Conservation (phyloP, 805 yeast genomes). For the Metschnikowia kofuensis region DNA sequence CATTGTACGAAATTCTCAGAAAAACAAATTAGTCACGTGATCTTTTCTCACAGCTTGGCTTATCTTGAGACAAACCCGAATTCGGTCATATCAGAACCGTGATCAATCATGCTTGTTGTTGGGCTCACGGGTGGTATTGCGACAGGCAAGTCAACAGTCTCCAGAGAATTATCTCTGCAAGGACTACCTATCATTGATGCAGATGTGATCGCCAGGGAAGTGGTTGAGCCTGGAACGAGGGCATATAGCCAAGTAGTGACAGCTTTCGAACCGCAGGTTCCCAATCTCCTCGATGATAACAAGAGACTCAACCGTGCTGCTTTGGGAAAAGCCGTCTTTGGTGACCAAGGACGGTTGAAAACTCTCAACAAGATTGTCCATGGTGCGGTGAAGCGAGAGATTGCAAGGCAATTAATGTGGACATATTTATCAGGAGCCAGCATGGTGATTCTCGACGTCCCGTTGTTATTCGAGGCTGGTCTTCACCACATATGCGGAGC, state of each 20-base stretch:
- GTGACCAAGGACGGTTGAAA: slow-evolving; percentile 54
- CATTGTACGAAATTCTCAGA: too few relatives aligned
- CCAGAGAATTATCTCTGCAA: slow-evolving; percentile 52
- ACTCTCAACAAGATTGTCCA: slow-evolving; percentile 76
- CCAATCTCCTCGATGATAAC: slow-evolving; percentile 46
- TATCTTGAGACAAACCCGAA: too few relatives aligned
- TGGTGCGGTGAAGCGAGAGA: slow-evolving; percentile 76
- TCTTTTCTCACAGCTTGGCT: too few relatives aligned
- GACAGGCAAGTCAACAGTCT: slow-evolving; percentile 93
- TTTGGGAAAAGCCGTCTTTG: slow-evolving; percentile 77
- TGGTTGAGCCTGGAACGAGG: slow-evolving; percentile 74
- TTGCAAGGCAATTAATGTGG: slow-evolving; percentile 51
- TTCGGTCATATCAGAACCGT: too few relatives aligned
- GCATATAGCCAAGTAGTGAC: slow-evolving; percentile 67
- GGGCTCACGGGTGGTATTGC: slow-evolving; percentile 99
- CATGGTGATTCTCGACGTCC: slow-evolving; percentile 82
- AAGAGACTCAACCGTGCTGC: slow-evolving; percentile 61
- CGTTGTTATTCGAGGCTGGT: slow-evolving; percentile 79
- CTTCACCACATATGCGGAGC: slow-evolving; percentile 70
- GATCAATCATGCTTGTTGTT: slow-evolving; percentile 64
- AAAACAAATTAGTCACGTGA: neutral
- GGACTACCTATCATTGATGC: slow-evolving; percentile 76
- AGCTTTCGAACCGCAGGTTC: slow-evolving; percentile 55
- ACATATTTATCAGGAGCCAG: slow-evolving; percentile 58
- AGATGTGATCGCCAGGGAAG: slow-evolving; percentile 80